Conservation (phyloP, 139 green algal species). For the Chloropicon primus region DNA sequence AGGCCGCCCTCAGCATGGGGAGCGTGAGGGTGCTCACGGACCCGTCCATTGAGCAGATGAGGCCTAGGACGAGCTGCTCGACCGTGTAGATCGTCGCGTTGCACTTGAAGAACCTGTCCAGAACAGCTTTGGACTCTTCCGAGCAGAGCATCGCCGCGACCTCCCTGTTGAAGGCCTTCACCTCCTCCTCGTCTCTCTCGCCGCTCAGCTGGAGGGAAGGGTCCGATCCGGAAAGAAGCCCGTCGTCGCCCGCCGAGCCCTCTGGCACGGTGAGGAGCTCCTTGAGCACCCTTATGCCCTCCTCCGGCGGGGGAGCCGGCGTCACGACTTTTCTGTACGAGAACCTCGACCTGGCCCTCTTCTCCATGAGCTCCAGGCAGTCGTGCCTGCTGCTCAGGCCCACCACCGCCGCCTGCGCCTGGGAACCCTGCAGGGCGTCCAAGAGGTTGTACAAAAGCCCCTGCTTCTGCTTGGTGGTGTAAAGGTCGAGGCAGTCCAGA, state of each 20-base stretch:
- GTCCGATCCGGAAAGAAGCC: too few relatives aligned
- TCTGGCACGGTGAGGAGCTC: not conserved
- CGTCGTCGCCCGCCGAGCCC: not conserved
- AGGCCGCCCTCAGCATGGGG: constrained; percentile 1
- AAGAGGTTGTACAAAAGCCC: constrained; percentile 74
- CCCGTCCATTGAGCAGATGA: constrained; percentile 10
- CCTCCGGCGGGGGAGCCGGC: constrained; percentile 4
- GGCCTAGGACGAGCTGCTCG: constrained; percentile 8
- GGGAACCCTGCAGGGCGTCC: constrained; percentile 44
- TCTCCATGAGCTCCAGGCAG: constrained; percentile 64
- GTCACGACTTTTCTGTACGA: constrained; percentile 38
- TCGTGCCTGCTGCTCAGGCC: constrained; percentile 44
- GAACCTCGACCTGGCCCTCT: constrained; percentile 62
- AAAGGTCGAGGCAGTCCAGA: constrained; percentile 64
- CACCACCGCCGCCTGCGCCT: constrained; percentile 48
- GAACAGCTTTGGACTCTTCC: not conserved
- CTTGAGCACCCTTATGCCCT: not conserved
- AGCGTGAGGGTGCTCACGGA: not conserved
- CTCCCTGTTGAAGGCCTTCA: not conserved
- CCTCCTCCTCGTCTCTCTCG: too few relatives aligned
- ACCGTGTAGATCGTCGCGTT: constrained; percentile 17
- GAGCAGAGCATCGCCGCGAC: not conserved
- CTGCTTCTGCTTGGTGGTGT: constrained; percentile 42
- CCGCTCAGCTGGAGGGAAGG: too few relatives aligned
- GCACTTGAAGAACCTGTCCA: constrained; percentile 12